phyloP scores from a whole-genome alignment of 106 monocot species.

The Gastrodia elata region DNA sequence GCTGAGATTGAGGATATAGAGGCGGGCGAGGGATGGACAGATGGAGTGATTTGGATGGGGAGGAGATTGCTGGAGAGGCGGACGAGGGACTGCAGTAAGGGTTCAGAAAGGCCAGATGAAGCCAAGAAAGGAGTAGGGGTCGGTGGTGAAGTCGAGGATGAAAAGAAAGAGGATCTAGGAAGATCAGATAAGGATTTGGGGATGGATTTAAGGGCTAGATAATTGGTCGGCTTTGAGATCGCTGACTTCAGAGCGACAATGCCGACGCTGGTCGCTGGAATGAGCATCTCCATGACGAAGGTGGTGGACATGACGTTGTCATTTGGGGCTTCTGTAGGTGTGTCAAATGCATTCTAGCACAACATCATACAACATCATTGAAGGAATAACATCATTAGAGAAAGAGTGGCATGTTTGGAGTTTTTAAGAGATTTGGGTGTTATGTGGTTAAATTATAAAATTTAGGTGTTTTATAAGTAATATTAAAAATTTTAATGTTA shows the following conservation, averaged over 20 bases:
- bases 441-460: too few relatives aligned
- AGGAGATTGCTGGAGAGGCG: constrained; percentile 41
- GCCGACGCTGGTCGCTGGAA: background rate
- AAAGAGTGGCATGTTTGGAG: too few relatives aligned
- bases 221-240: constrained; percentile 60
- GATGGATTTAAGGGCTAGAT: constrained; percentile 60
- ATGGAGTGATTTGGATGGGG: constrained; percentile 27
- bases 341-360: too few relatives aligned
- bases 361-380: too few relatives aligned
- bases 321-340: too few relatives aligned
- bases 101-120: constrained; percentile 45
- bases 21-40: constrained; percentile 22
- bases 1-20: constrained; percentile 46
- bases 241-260: background rate
- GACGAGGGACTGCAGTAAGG: constrained; percentile 29
- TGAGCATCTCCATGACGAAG: background rate
- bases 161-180: constrained; percentile 71
- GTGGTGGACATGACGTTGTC: too few relatives aligned
- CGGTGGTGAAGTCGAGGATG: constrained; percentile 69
- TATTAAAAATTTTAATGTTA: too few relatives aligned
- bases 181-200: constrained; percentile 49
- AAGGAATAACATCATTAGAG: too few relatives aligned
- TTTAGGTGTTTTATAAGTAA: too few relatives aligned
- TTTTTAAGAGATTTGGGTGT: too few relatives aligned
- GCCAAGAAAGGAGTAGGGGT: constrained; percentile 52